A percentile compares a stretch with the other conserved stretches of the same genome.
phyloP scores from a whole-genome alignment of 768 basidiomycete genomes.

The Auricularia heimuer region DNA sequence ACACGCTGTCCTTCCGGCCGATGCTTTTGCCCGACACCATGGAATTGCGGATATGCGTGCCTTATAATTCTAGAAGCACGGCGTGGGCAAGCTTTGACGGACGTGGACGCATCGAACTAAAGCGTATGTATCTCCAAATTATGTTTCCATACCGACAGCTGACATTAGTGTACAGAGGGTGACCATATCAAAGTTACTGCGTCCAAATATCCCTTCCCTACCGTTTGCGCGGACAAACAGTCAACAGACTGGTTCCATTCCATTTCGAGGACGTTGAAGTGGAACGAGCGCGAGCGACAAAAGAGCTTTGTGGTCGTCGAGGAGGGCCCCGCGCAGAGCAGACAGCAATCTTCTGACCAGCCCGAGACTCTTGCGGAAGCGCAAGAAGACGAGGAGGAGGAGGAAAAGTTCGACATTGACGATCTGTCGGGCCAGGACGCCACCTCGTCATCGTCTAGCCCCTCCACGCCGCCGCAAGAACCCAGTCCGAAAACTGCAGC shows the following conservation, averaged over 20 bases:
- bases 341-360: conserved; percentile 3
- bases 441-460: conserved; percentile 6
- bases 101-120: conserved; percentile 88
- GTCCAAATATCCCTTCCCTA: conserved; percentile 95
- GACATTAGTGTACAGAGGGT: conserved; percentile 55
- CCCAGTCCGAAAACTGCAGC: conserved; percentile 5
- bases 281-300: conserved; percentile 98
- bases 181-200: conserved; percentile 98
- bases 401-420: conserved; percentile 86
- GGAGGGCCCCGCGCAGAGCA: conserved; percentile 52
- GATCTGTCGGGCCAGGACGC: conserved; percentile 61
- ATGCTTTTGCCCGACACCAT: conserved; percentile 98
- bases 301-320: conserved; percentile 99
- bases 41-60: conserved; percentile 98
- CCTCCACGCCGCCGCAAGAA: conserved; percentile 7
- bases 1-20: conserved; percentile 95
- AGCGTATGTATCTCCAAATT: conserved; percentile 51
- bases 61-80: conserved; percentile 94
- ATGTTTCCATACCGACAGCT: conserved; percentile 7
- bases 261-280: conserved; percentile 92
- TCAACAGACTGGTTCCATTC: conserved; percentile 98
- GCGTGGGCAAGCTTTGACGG: conserved; percentile 99
- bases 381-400: conserved; percentile 44
- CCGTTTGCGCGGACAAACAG: conserved; percentile 95
- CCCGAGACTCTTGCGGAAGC: conserved; percentile 14